Evolutionary conservation across 306 rosid genomes (phyloP).

Genomic region (Cicer bijugum): DNA sequence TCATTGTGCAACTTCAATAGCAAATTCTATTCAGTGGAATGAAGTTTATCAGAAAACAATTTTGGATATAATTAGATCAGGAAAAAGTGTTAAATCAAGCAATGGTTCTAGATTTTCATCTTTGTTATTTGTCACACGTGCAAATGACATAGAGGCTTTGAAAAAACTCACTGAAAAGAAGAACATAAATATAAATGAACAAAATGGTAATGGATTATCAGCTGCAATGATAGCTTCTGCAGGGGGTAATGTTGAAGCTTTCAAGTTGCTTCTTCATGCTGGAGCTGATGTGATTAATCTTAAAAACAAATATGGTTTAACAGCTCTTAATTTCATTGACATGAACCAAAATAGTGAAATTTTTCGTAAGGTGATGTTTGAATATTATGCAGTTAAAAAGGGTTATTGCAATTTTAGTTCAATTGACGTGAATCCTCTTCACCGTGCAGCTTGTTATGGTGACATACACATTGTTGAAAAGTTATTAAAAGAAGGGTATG

Average conservation of each 20-base stretch:
- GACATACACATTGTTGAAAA: conserved; percentile 43
- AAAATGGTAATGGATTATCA: conserved; percentile 63
- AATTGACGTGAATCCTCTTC: conserved; percentile 48
- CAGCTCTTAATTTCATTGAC: conserved; percentile 50
- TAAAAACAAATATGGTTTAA: conserved; percentile 53
- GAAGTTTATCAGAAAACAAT: conserved; percentile 48
- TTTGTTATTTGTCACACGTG: conserved; percentile 51
- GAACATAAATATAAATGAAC: conserved; percentile 52
- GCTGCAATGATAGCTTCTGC: conserved; percentile 64
- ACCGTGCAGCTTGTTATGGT: conserved; percentile 52
- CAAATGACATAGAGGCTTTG: conserved; percentile 53
- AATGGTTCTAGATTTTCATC: conserved; percentile 50
- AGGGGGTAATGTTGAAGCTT: conserved; percentile 53
- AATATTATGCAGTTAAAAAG: conserved; percentile 45
- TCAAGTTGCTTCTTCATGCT: conserved; percentile 56
- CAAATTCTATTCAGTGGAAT: conserved; percentile 52
- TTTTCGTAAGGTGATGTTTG: conserved; percentile 53
- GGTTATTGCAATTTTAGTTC: neutral
- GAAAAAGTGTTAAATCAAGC: conserved; percentile 54
- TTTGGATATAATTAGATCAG: conserved; percentile 45
- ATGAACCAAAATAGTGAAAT: conserved; percentile 44
- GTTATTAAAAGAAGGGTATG: conserved; percentile 45
- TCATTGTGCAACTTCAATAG: conserved; percentile 53
- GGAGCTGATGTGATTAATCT: conserved; percentile 59
- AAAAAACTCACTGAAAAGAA: conserved; percentile 51